Conservation (phyloP, 2,329 filamentous ascomycete species). For the Cordyceps farinosa region DNA sequence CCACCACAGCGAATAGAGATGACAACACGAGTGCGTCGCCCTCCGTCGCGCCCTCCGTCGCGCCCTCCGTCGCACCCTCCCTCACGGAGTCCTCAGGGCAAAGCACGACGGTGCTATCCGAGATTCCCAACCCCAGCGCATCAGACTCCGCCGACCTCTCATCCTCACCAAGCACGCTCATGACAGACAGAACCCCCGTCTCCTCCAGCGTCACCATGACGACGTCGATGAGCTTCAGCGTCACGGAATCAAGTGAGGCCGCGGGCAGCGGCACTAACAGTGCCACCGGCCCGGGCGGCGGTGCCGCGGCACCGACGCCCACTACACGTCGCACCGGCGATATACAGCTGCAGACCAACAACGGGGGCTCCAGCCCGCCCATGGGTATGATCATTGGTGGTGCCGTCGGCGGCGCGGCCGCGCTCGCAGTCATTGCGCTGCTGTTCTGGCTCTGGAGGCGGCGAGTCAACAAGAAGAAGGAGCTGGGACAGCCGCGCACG, state of each 20-base stretch:
- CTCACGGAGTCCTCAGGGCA: not conserved
- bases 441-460: constrained; percentile 51
- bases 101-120: not conserved
- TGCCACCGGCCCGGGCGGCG: not conserved
- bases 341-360: not conserved
- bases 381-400: constrained; percentile 46
- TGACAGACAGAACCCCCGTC: not conserved
- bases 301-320: not conserved
- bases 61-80: not conserved
- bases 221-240: not conserved
- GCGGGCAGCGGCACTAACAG: not conserved
- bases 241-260: not conserved
- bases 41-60: not conserved
- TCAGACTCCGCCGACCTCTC: not conserved
- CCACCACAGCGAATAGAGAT: not conserved
- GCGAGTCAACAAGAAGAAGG: constrained; percentile 34
- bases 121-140: not conserved
- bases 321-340: not conserved
- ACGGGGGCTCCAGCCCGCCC: constrained; percentile 18
- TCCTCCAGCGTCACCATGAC: not conserved
- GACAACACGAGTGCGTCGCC: not conserved
- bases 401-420: constrained; percentile 47
- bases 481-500: constrained; percentile 25
- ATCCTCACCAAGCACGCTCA: not conserved
- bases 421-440: constrained; percentile 41